Conservation (phyloP, 73 alveolate species). For the Breviolum minutum region DNA sequence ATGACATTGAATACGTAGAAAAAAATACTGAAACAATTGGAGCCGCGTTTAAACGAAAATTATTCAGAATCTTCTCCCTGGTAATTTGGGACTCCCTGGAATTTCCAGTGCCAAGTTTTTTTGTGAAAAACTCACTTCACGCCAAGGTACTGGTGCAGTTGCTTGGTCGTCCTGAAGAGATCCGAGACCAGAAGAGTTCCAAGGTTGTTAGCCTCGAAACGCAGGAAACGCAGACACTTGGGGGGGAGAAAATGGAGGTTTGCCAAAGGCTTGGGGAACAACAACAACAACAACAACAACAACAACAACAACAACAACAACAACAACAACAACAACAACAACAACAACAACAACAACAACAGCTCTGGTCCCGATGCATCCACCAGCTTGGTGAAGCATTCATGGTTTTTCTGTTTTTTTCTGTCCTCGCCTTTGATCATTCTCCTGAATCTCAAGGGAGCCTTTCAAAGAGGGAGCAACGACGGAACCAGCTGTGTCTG, state of each 20-base stretch:
- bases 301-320: conserved; percentile 1
- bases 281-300: conserved; percentile 3
- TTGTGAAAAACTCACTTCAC: too few relatives aligned
- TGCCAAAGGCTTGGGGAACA: not conserved
- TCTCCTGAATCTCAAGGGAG: not conserved
- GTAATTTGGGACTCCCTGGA: not conserved
- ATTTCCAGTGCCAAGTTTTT: not conserved
- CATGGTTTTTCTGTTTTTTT: too few relatives aligned
- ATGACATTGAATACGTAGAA: too few relatives aligned
- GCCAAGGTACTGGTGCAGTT: conserved; percentile 1
- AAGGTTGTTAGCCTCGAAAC: not conserved
- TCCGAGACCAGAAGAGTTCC: conserved; percentile 36
- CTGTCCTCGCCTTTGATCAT: not conserved
- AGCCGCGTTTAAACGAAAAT: not conserved
- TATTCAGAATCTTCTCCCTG: not conserved
- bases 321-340: conserved; percentile 3
- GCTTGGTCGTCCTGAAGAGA: conserved; percentile 26
- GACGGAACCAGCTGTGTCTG: too few relatives aligned
- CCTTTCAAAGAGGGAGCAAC: not conserved
- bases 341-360: conserved; percentile 3
- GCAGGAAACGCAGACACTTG: not conserved
- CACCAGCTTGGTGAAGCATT: too few relatives aligned
- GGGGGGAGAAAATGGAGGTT: not conserved
- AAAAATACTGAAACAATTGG: not conserved
- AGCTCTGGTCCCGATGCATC: not conserved